A percentile compares a stretch with the other conserved stretches of the same genome.
These are phyloP conservation scores for Hypoxylon sp. DNA, from an alignment of 2,329 filamentous ascomycete genomes.

Conservation along the genomic window DNA sequence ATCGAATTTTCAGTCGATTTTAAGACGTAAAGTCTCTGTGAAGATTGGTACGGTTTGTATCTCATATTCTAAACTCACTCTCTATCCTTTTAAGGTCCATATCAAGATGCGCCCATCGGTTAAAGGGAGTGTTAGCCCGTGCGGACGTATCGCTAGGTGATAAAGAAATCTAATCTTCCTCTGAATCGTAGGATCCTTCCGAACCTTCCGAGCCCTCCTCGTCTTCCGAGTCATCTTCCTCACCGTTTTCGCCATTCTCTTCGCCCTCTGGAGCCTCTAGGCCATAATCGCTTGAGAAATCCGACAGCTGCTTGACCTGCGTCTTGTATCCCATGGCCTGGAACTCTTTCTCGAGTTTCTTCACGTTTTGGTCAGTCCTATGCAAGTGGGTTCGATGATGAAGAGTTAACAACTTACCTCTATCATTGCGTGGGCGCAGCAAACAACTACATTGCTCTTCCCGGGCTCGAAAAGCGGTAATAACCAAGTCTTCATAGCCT, in stretches of 20 bases:
- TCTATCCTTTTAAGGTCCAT: constrained; percentile 24
- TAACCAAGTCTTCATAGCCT: constrained; percentile 80
- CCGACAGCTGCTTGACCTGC: constrained; percentile 78
- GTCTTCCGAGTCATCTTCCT: constrained; percentile 43
- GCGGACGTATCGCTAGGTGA: not conserved
- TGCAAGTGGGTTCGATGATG: not conserved
- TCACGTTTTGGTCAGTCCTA: constrained; percentile 26
- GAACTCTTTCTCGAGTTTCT: constrained; percentile 84
- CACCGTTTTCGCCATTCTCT: constrained; percentile 56
- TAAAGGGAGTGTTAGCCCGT: not conserved
- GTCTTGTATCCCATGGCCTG: constrained; percentile 83
- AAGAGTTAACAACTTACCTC: constrained; percentile 72
- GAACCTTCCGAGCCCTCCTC: constrained; percentile 38
- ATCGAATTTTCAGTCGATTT: not conserved
- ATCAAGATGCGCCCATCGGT: not conserved
- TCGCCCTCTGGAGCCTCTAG: constrained; percentile 74
- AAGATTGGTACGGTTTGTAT: constrained; percentile 14
- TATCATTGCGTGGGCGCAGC: constrained; percentile 86
- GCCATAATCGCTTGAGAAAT: constrained; percentile 93
- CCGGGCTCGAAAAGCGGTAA: constrained; percentile 84
- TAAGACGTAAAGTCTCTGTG: not conserved
- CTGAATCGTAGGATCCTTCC: constrained; percentile 40
- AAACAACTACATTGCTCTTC: constrained; percentile 87
- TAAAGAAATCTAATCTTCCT: constrained; percentile 36
- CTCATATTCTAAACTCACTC: constrained; percentile 28